phyloP scores from a whole-genome alignment of 2,329 filamentous ascomycete species.

The Acrodontium crateriforme region DNA sequence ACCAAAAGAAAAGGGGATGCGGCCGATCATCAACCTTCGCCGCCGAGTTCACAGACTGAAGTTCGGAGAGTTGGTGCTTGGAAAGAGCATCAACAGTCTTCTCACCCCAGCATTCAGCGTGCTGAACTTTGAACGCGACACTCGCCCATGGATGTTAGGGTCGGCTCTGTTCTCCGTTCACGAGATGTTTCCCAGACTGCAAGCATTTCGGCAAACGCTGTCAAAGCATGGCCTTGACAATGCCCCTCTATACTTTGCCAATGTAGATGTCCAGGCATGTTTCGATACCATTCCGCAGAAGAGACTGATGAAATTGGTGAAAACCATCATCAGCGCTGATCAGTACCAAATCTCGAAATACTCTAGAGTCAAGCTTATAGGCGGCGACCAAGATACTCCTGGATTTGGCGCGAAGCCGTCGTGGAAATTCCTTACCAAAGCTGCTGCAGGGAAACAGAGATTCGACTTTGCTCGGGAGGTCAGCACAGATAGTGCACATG shows the following conservation, averaged over 20 bases:
- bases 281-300: slow-evolving; percentile 91
- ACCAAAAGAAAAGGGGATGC: slow-evolving; percentile 62
- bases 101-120: slow-evolving; percentile 62
- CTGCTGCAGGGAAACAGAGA: slow-evolving; percentile 15
- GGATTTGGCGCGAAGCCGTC: slow-evolving; percentile 21
- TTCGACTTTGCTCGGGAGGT: slow-evolving; percentile 20
- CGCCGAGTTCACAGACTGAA: slow-evolving; percentile 43
- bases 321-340: slow-evolving; percentile 39
- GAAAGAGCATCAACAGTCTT: slow-evolving; percentile 54
- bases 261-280: slow-evolving; percentile 80
- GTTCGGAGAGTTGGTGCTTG: slow-evolving; percentile 42
- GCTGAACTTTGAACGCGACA: slow-evolving; percentile 59
- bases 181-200: slow-evolving; percentile 64
- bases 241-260: slow-evolving; percentile 64
- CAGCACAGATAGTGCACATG: slow-evolving; percentile 11
- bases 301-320: slow-evolving; percentile 54
- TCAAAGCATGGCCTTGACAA: slow-evolving; percentile 19
- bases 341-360: slow-evolving; percentile 63
- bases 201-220: slow-evolving; percentile 48
- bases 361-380: slow-evolving; percentile 49
- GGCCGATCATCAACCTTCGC: slow-evolving; percentile 78
- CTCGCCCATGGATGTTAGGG: slow-evolving; percentile 48
- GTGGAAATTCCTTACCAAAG: slow-evolving; percentile 29
- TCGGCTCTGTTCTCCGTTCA: slow-evolving; percentile 68
- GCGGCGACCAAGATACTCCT: slow-evolving; percentile 20